These are phyloP conservation scores for Penicillium maclennaniae DNA, from an alignment of 495 filamentous ascomycete species.

Conservation along the genomic window DNA sequence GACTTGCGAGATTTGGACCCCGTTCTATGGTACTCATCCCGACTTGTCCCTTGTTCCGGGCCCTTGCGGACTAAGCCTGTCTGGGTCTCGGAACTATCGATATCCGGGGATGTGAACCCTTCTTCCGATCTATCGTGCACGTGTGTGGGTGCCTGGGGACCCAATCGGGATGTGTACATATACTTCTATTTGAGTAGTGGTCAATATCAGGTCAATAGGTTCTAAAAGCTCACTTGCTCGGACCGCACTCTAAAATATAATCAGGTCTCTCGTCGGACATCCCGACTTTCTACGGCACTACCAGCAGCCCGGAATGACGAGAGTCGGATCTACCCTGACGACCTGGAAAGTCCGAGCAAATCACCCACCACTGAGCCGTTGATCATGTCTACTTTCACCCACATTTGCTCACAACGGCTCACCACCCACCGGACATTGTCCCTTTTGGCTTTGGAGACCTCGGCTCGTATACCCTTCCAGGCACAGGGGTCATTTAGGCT, in stretches of 20 bases:
- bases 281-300: not conserved
- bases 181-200: too few species aligned
- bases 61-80: not conserved
- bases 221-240: not conserved
- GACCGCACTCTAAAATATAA: not conserved
- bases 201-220: not conserved
- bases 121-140: not conserved
- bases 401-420: not conserved
- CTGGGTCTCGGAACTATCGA: not conserved
- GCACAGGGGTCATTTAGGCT: not conserved
- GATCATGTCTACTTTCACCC: not conserved
- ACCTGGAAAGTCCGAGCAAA: slow-evolving; percentile 14
- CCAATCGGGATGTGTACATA: too few species aligned
- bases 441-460: not conserved
- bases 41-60: not conserved
- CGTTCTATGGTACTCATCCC: not conserved
- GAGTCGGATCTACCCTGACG: not conserved
- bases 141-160: too few species aligned
- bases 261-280: not conserved
- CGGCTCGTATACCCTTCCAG: not conserved
- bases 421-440: not conserved
- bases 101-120: not conserved
- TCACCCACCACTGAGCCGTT: not conserved
- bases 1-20: not conserved
- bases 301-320: not conserved